A percentile compares a stretch with the other conserved stretches of the same genome.
These are phyloP conservation scores for Ettlia oleoabundans DNA, from an alignment of 139 green algal species.

Conservation along the genomic window DNA sequence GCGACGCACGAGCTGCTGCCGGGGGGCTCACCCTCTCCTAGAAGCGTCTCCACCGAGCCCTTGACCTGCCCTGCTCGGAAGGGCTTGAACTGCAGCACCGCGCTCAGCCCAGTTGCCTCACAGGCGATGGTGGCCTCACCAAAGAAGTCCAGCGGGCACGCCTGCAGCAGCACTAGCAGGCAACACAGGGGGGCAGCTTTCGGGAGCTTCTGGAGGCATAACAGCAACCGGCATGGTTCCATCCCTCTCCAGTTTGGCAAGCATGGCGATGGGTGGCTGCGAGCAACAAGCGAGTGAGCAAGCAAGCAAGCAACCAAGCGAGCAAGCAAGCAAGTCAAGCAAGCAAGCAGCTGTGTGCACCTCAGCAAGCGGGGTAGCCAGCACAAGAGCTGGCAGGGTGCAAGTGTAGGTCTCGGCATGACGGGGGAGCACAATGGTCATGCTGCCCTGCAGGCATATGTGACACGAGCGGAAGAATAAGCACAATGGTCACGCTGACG, in stretches of 20 bases:
- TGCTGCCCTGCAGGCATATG: constrained; percentile 2
- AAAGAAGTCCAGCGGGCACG: constrained; percentile 12
- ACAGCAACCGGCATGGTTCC: no score
- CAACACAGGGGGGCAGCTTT: no score
- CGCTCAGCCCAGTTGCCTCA: constrained; percentile 10
- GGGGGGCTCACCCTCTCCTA: constrained; percentile 1
- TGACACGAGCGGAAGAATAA: neutral
- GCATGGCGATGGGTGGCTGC: no score
- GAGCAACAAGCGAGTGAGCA: neutral
- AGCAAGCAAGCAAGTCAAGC: no score
- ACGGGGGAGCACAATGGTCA: neutral
- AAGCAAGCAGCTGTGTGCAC: neutral
- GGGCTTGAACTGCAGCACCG: constrained; percentile 2
- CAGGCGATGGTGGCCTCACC: neutral
- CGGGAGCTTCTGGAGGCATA: no score
- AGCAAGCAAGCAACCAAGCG: no score
- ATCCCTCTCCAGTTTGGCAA: no score
- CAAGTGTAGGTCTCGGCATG: constrained; percentile 11
- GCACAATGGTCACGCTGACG: neutral
- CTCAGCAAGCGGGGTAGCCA: constrained; percentile 8
- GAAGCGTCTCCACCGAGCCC: constrained; percentile 9
- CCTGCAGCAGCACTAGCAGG: constrained; percentile 1
- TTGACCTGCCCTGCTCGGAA: constrained; percentile 1
- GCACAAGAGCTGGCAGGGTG: constrained; percentile 25
- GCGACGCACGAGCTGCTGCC: neutral